Percentiles rank a stretch among this genome's conserved stretches.
Conservation (phyloP, 495 filamentous ascomycete species). For the Pseudoneurospora amorphoporcata region DNA sequence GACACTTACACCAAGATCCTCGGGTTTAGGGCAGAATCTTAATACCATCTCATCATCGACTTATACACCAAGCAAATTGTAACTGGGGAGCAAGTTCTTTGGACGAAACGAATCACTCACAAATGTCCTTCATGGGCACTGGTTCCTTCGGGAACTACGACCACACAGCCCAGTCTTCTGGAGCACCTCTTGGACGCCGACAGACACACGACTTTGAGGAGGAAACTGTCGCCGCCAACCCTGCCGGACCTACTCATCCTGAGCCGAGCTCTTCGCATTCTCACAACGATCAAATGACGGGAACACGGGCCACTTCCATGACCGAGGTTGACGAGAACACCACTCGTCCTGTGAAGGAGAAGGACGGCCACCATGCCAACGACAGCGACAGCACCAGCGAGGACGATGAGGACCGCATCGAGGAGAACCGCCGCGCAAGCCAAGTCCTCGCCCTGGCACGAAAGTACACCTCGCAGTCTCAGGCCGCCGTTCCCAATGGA, state of each 20-base stretch:
- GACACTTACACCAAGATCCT: not conserved
- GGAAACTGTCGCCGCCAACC: not conserved
- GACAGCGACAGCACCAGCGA: slow-evolving; percentile 20
- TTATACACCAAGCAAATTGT: not conserved
- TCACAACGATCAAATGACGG: slow-evolving; percentile 14
- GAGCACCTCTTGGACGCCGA: slow-evolving; percentile 13
- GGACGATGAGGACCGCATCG: slow-evolving; percentile 27
- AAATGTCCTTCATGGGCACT: slow-evolving; percentile 34
- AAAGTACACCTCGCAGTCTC: slow-evolving; percentile 35
- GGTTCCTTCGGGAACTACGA: slow-evolving; percentile 36
- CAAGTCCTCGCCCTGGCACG: slow-evolving; percentile 37
- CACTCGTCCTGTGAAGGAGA: slow-evolving; percentile 5
- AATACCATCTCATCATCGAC: not conserved
- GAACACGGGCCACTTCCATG: slow-evolving; percentile 25
- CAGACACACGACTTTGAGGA: slow-evolving; percentile 16
- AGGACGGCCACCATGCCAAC: slow-evolving; percentile 10
- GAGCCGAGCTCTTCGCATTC: slow-evolving; percentile 9
- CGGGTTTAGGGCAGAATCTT: not conserved
- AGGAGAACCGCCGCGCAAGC: slow-evolving; percentile 30
- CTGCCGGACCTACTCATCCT: not conserved
- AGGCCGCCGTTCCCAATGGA: slow-evolving; percentile 16
- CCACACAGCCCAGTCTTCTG: slow-evolving; percentile 28
- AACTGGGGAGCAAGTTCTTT: not conserved
- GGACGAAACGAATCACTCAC: not conserved
- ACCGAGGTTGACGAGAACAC: slow-evolving; percentile 24